Evolutionary conservation across 495 filamentous ascomycete genomes (phyloP), one percentile per base, ranked within the genome.

Genomic region (Trichoderma erinaceum): DNA sequence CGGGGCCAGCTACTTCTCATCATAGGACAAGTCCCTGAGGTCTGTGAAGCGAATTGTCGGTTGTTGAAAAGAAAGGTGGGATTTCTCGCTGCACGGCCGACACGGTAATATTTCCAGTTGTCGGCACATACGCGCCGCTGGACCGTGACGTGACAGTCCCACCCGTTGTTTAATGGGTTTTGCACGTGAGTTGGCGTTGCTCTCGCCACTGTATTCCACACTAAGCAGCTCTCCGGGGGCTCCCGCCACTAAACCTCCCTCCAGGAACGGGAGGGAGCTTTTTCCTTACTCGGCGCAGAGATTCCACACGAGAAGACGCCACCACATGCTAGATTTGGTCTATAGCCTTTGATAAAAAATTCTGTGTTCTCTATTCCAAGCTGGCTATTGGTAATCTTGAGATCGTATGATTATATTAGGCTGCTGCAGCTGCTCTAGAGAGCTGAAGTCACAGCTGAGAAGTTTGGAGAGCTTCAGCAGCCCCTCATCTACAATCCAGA

Each of bases 71-170:
- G 27, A 32, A 61, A 32, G 25, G 25, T 21, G 56, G n/a, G 27
- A 15, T 61, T 61, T 13, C 25, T 18, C 12, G 25, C n/a, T 25
- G 2, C 27, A 32, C 56, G 4, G 56, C 56, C 56, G 56, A 61
- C 56, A 61, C 56, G 56, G 29, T 32, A 48, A 38, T 48, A 52
- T 52, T 61, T 32, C 13, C 56, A 27, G 56, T 13, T 58, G 50
- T 21, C 18, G 35, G 32, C n/a, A 41, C 44, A 66, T 46, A 46
- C 65, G 65, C 65, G 41, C 44, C 41, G 18, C 18, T 23, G n/a
- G 21, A 29, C 13, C 65, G 65, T 66, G 65, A 66, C 65, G 65
- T 66, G 65, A 48, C 41, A 11, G 65, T 21, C 65, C 41, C 65
- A 52, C 65, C 64, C 13, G 11, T n/a, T 35, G 65, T 66, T 48